Evolutionary conservation across 257 asterid species (phyloP).

Genomic region (Solanum appendiculatum): DNA sequence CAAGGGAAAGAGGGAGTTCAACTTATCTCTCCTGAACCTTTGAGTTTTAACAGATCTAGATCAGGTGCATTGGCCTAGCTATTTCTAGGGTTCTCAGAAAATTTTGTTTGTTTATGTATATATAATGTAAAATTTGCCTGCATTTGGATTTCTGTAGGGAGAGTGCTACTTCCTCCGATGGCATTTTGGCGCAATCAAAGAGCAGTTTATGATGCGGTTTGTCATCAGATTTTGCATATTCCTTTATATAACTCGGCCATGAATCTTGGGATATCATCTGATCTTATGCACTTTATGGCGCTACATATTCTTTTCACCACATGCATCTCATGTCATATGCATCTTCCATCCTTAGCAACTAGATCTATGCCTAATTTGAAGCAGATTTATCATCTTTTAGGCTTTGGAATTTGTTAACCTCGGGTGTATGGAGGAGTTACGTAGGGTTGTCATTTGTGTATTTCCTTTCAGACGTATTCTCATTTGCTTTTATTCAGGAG

Average conservation of each 20-base stretch:
- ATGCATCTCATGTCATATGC: background rate
- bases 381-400: background rate
- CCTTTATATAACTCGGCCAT: background rate
- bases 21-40: background rate
- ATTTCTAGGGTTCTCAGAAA: background rate
- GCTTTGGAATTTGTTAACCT: background rate
- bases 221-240: conserved; percentile 3
- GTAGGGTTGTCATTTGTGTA: background rate
- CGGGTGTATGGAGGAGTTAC: background rate
- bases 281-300: background rate
- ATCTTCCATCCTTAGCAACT: background rate
- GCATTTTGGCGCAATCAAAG: conserved; percentile 74
- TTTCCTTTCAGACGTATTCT: background rate
- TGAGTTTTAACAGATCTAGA: conserved; percentile 44
- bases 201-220: conserved; percentile 46
- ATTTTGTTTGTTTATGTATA: background rate
- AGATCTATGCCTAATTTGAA: background rate
- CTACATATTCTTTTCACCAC: background rate
- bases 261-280: background rate
- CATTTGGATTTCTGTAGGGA: conserved; percentile 35
- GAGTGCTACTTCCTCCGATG: conserved; percentile 55
- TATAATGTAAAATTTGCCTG: background rate
- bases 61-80: conserved; percentile 38
- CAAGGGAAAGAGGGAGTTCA: background rate
- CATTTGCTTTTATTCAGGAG: background rate